Percentiles rank a stretch among this genome's conserved stretches.
phyloP scores from a whole-genome alignment of 179 eudicot genomes.

The Camellia oleifera region DNA sequence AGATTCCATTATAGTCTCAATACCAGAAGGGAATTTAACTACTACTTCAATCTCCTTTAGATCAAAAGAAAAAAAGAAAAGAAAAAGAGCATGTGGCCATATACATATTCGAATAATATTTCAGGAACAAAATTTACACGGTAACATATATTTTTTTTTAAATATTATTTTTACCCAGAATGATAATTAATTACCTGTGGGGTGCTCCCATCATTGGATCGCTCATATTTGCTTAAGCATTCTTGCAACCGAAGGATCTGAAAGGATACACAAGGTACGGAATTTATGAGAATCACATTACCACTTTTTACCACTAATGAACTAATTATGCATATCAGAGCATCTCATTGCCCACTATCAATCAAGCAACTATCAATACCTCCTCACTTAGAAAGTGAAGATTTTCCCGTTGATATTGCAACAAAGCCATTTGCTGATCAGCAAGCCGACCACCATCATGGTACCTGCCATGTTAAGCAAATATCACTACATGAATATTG shows the following conservation, averaged over 20 bases:
- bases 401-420: conserved; percentile 97
- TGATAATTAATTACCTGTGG: conserved; percentile 66
- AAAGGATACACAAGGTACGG: conserved; percentile 11
- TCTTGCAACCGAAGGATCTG: conserved; percentile 94
- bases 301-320: neutral
- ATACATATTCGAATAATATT: neutral
- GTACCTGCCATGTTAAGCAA: conserved; percentile 49
- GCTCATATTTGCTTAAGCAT: conserved; percentile 92
- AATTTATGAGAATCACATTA: neutral
- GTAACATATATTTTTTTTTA: neutral
- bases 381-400: conserved; percentile 96
- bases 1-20: neutral
- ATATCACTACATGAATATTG: neutral
- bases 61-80: neutral
- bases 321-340: conserved; percentile 2
- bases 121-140: neutral
- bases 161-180: too few species aligned
- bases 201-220: conserved; percentile 68
- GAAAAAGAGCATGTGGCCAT: neutral
- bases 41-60: neutral
- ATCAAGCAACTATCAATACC: conserved; percentile 38
- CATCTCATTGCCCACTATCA: neutral
- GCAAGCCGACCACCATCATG: conserved; percentile 91
- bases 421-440: conserved; percentile 99
- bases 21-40: neutral